A percentile compares a stretch with the other conserved stretches of the same genome.
Evolutionary conservation across 1,139 yeast genomes (phyloP).

Genomic region (Nadsonia starkeyi-henricii): DNA sequence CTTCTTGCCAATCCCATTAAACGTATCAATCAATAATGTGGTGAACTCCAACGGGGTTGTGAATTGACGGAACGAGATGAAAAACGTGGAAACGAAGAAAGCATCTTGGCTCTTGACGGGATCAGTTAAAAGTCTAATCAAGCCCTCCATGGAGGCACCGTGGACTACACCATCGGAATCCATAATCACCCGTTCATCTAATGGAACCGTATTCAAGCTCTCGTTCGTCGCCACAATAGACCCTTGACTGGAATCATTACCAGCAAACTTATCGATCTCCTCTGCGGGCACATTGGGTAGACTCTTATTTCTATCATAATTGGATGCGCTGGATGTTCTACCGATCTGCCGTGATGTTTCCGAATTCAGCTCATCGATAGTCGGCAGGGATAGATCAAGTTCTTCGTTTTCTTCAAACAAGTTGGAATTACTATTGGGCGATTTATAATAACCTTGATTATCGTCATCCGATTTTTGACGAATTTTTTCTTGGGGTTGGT

Average conservation of each 20-base stretch:
- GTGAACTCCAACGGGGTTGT: constrained; percentile 56
- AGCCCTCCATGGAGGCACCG: constrained; percentile 70
- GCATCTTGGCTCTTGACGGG: constrained; percentile 52
- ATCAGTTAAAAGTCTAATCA: constrained; percentile 58
- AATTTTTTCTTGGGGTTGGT: no score
- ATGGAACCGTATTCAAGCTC: no score
- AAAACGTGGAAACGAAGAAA: constrained; percentile 60
- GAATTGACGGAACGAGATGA: constrained; percentile 67
- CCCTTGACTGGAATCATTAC: no score
- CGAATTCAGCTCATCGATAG: background rate
- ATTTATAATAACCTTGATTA: no score
- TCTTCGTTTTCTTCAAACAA: background rate
- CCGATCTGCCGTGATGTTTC: background rate
- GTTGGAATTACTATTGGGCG: no score
- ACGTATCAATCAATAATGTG: constrained; percentile 54
- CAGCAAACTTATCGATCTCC: background rate
- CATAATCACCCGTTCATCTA: constrained; percentile 26
- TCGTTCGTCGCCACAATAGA: no score
- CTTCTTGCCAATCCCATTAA: constrained; percentile 32
- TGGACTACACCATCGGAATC: constrained; percentile 39
- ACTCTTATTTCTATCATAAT: background rate
- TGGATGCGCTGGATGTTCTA: constrained; percentile 7
- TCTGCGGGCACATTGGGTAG: background rate
- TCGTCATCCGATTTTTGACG: no score
- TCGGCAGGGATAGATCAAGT: constrained; percentile 1